Evolutionary conservation across 805 yeast genomes (phyloP).

Genomic region (Candida germanica): DNA sequence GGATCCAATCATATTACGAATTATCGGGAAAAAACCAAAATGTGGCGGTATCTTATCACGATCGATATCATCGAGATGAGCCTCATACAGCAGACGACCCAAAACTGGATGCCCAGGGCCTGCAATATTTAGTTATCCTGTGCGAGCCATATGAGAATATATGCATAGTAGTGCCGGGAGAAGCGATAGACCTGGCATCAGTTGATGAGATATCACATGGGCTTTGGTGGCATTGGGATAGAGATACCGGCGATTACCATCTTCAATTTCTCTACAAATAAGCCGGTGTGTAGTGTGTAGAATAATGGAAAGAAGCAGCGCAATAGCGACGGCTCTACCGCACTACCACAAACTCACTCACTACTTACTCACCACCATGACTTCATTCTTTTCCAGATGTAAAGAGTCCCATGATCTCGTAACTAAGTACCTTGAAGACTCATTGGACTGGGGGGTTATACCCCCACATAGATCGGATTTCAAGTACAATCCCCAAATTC

Average conservation of each 20-base stretch:
- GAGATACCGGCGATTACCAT: conserved; percentile 62
- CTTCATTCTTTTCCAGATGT: conserved; percentile 20
- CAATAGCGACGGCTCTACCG: too few relatives aligned
- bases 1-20: conserved; percentile 81
- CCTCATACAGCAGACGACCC: conserved; percentile 13
- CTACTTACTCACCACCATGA: too few relatives aligned
- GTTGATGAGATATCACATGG: conserved; percentile 22
- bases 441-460: conserved; percentile 16
- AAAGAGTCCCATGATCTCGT: conserved; percentile 32
- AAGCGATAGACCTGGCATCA: conserved; percentile 28
- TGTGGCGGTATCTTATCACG: conserved; percentile 22
- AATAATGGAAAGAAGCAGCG: too few relatives aligned
- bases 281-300: too few relatives aligned
- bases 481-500: conserved; percentile 2
- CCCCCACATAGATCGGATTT: not conserved
- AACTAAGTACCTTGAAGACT: conserved; percentile 26
- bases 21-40: conserved; percentile 40
- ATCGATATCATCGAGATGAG: conserved; percentile 9
- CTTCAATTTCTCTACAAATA: conserved; percentile 61
- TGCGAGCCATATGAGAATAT: conserved; percentile 89
- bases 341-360: too few relatives aligned
- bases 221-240: conserved; percentile 74
- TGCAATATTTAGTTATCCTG: conserved; percentile 74
- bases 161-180: conserved; percentile 70
- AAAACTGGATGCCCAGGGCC: conserved; percentile 26